phyloP scores from a whole-genome alignment of 495 filamentous ascomycete species.

The Lepidopterella palustris region DNA sequence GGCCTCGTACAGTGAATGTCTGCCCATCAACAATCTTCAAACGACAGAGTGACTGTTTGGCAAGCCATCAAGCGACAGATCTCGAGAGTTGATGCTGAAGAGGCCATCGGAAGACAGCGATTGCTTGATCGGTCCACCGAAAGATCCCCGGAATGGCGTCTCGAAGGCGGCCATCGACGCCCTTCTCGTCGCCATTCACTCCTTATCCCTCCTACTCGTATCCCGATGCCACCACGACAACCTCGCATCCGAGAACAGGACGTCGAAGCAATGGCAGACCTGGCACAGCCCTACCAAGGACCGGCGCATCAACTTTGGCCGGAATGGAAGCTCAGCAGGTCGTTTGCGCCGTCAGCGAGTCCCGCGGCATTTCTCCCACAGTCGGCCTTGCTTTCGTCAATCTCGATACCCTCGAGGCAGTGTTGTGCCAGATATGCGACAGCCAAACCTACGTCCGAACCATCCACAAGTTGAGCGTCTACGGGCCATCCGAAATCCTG shows the following conservation, averaged over 20 bases:
- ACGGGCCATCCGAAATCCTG: constrained; percentile 68
- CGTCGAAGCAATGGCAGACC: constrained; percentile 46
- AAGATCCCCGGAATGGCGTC: constrained; percentile 23
- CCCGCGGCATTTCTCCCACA: constrained; percentile 73
- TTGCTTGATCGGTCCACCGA: background rate
- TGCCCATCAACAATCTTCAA: too few relatives aligned
- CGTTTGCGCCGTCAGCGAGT: constrained; percentile 87
- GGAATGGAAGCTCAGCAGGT: constrained; percentile 59
- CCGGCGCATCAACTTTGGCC: constrained; percentile 55
- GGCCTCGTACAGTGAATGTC: too few relatives aligned
- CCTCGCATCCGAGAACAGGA: constrained; percentile 40
- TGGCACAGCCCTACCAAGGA: constrained; percentile 55
- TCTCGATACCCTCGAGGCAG: constrained; percentile 70
- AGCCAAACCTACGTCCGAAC: constrained; percentile 82
- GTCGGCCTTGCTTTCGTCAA: constrained; percentile 89
- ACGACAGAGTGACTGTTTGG: too few relatives aligned
- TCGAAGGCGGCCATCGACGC: constrained; percentile 31
- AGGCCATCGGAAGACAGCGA: too few relatives aligned
- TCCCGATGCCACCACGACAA: constrained; percentile 30
- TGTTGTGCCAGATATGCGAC: constrained; percentile 85
- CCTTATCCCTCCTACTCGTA: constrained; percentile 34
- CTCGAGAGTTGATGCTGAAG: too few relatives aligned
- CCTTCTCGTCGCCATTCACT: constrained; percentile 33
- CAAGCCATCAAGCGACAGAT: too few relatives aligned
- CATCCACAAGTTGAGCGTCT: constrained; percentile 72